Evolutionary conservation across 495 filamentous ascomycete genomes (phyloP), one percentile per base, ranked within the genome.

Genomic region (Xylaria castorea): DNA sequence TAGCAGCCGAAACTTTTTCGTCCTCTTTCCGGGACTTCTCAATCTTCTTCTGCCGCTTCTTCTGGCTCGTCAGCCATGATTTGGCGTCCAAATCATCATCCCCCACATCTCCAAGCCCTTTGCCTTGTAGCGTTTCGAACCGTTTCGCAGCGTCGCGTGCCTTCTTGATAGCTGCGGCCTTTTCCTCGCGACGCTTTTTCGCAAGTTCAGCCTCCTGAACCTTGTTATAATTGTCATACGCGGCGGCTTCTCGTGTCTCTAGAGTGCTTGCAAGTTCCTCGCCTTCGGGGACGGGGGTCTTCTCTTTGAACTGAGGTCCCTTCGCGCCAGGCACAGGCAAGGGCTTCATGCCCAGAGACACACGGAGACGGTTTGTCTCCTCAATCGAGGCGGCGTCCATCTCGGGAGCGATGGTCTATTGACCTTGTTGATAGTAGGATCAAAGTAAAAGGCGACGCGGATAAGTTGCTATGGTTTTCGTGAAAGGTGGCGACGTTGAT

Each of bases 351-450:
- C 96, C 96, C 75, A 98, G 87, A 48, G 93, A 93, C 72, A 90
- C 87, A 55, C 96, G 95, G 75, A 97, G 91, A 78, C 94, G 93
- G 86, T 99, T 99, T 60, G 94, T 93, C 86, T 97, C 93, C 80
- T 97, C 94, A 79, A 99, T 95, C 67, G 92, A 91, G 38, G 95
- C 89, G 75, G 90, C 87, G 85, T 95, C 93, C 93, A 95, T 97
- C 60, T 44, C 40, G 16, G 27, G 18, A n/a, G n/a, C 9, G 27
- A 65, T 27, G 8, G 4, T 3, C 16, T 36, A 36, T 4, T 27
- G 18, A 46, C 53, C 32, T 51, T 34, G 8, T 40, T 20, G 42
- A 58, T 4, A 11, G 18, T 7, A 9, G n/a, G 11, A 30, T 3
- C 3, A 14, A 18, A 18, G 22, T 9, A n/a, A n/a, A 50, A 14